phyloP scores from a whole-genome alignment of 108 stramenopile genomes.

The Fistulifera solaris region DNA sequence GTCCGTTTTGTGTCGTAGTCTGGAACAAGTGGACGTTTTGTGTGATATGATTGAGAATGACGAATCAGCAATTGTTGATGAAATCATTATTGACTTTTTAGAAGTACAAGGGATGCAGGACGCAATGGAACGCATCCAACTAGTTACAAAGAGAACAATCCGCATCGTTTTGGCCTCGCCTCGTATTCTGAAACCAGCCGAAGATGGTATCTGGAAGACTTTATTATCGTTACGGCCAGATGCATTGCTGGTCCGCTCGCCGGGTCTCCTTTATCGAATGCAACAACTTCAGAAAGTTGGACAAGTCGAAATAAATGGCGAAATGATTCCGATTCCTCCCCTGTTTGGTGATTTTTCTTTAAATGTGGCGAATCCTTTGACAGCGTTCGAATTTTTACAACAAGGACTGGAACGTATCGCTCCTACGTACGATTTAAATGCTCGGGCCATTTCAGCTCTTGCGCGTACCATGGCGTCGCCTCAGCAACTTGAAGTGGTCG shows the following conservation, averaged over 20 bases:
- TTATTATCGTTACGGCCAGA: constrained; percentile 46
- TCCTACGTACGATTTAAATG: constrained; percentile 55
- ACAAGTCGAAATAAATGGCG: background rate
- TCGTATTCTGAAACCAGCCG: constrained; percentile 64
- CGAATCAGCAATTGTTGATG: constrained; percentile 16
- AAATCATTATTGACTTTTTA: constrained; percentile 69
- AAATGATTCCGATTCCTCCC: constrained; percentile 39
- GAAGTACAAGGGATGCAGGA: constrained; percentile 60
- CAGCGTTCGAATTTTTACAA: constrained; percentile 43
- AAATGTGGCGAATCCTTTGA: constrained; percentile 60
- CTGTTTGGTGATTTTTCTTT: constrained; percentile 65
- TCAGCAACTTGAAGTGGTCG: constrained; percentile 48
- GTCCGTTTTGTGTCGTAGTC: constrained; percentile 7
- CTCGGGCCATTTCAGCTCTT: constrained; percentile 23
- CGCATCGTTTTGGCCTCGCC: constrained; percentile 54
- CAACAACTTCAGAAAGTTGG: constrained; percentile 10
- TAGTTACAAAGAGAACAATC: constrained; percentile 12
- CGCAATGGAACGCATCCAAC: constrained; percentile 37
- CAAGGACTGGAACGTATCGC: constrained; percentile 45
- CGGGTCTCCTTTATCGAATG: constrained; percentile 51
- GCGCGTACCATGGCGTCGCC: constrained; percentile 25
- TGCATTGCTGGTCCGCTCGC: constrained; percentile 51
- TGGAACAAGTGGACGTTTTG: background rate
- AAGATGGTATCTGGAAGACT: constrained; percentile 55
- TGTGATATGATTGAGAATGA: constrained; percentile 4